Base-by-base conservation (phyloP, 2,329 filamentous ascomycete genomes). In the Cladobotryum mycophilum region DNA sequence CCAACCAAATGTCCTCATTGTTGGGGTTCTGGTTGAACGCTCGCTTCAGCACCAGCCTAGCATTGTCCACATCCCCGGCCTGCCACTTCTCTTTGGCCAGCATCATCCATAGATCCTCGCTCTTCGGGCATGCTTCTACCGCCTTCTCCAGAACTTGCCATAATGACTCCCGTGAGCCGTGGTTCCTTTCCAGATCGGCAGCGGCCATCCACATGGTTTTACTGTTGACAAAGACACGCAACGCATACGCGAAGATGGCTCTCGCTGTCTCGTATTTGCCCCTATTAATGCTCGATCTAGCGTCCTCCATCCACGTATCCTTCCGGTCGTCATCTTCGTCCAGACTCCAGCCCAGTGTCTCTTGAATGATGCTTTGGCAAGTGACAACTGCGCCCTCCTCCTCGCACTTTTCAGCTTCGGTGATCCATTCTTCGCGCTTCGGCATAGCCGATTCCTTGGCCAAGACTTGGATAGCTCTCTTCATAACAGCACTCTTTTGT, bases 1-100 rank as follows among this genome's bases (percentile, higher is more conserved):
- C 88, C 44, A 96, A 84, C 86, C 93, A 99, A 58, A 99, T 96
- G 66, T 97, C 90, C 68, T 99, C 93, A 70, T 96, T 96, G 67
- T 95, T 91, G 1, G 89, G 89, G 61, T 97, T 95, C 65, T 96
- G 89, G 60, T 92, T 86, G 76, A 99, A 99, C 5, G 92, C 93
- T 56, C 86, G 82, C 25, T 84, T 92, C 14, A 99, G 81, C 1
- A 97, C 90, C 55, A 84, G 78, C 50, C 93, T 82, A 12, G 93
- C 91, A 55, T 89, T 89, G 64, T 96, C 86, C 41, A 95, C 84
- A 61, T 95, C 86, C 45, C 90, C 90, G 2, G 86, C 82, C 63
- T 93, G 82, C 88, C 89, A 93, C 64, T 91, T 95, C 72, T 97
- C 93, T 69, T 92, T 89, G 35, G 92, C 93, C 48, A 96, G 84